These are phyloP conservation scores for Dactylorhiza incarnata DNA, from an alignment of 106 monocot species.

Conservation along the genomic window DNA sequence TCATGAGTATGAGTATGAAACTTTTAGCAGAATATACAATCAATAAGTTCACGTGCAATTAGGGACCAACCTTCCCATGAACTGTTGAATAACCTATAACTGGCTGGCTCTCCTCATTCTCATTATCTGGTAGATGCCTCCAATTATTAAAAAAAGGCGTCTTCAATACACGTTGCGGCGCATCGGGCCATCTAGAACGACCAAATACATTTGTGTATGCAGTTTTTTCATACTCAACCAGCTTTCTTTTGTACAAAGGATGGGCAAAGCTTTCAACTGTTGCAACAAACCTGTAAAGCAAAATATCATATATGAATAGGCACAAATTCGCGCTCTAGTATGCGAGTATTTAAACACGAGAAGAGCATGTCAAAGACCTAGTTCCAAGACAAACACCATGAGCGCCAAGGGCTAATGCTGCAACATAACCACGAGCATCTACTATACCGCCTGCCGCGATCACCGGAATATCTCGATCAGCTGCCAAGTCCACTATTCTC, in stretches of 20 bases:
- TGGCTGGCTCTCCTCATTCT: slow-evolving; percentile 56
- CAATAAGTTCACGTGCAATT: background rate
- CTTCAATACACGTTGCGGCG: slow-evolving; percentile 61
- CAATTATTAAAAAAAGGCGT: slow-evolving; percentile 51
- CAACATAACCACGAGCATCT: slow-evolving; percentile 70
- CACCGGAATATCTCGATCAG: slow-evolving; percentile 38
- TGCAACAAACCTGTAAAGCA: slow-evolving; percentile 49
- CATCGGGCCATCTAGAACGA: slow-evolving; percentile 73
- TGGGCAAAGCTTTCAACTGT: slow-evolving; percentile 70
- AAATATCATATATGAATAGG: slow-evolving; percentile 4
- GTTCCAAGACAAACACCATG: slow-evolving; percentile 72
- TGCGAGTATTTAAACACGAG: background rate
- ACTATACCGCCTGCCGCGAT: slow-evolving; percentile 74
- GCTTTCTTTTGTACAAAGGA: slow-evolving; percentile 52
- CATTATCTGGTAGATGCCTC: slow-evolving; percentile 48
- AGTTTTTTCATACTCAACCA: slow-evolving; percentile 50
- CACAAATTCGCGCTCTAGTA: background rate
- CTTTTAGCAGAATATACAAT: background rate
- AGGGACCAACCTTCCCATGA: slow-evolving; percentile 52
- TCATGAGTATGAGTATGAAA: background rate
- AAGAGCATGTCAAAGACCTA: slow-evolving; percentile 22
- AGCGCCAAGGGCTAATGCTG: slow-evolving; percentile 68
- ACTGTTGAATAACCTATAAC: slow-evolving; percentile 57
- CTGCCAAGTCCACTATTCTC: slow-evolving; percentile 62
- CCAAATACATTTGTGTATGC: slow-evolving; percentile 62